Evolutionary conservation across 495 filamentous ascomycete genomes (phyloP).

Genomic region (Penicillium verhagenii): DNA sequence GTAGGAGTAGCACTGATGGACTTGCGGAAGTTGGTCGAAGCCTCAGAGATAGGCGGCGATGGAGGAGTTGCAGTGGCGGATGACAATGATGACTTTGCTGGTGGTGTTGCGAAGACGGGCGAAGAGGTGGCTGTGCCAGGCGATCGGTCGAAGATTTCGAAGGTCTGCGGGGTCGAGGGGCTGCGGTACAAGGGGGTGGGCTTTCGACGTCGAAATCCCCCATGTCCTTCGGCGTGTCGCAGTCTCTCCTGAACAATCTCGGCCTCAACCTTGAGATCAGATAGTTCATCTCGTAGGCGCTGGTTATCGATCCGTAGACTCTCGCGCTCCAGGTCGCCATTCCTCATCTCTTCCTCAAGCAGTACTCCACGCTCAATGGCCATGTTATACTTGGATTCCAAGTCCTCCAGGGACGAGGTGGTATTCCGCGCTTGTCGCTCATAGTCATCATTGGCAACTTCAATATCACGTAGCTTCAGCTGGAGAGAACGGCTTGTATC

Average conservation of each 20-base stretch:
- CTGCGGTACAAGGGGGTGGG: conserved; percentile 48
- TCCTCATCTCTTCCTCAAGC: conserved; percentile 90
- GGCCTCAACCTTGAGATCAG: conserved; percentile 88
- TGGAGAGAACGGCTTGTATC: conserved; percentile 79
- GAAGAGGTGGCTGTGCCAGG: conserved; percentile 68
- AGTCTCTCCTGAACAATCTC: conserved; percentile 94
- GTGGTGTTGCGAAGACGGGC: conserved; percentile 70
- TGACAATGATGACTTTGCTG: conserved; percentile 66
- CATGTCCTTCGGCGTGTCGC: conserved; percentile 59
- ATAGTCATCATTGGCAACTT: conserved; percentile 97
- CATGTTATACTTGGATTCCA: conserved; percentile 95
- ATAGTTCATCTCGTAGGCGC: conserved; percentile 81
- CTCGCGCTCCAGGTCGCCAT: conserved; percentile 89
- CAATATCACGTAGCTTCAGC: conserved; percentile 84
- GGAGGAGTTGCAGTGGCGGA: conserved; percentile 74
- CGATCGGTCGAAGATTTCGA: conserved; percentile 52
- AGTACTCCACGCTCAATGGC: conserved; percentile 89
- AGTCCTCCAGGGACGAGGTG: conserved; percentile 89
- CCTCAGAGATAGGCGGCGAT: conserved; percentile 59
- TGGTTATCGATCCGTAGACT: conserved; percentile 83
- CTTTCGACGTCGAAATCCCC: conserved; percentile 53
- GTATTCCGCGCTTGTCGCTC: conserved; percentile 94
- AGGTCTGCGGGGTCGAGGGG: conserved; percentile 49
- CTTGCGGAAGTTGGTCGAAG: conserved; percentile 44
- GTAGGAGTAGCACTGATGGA: conserved; percentile 47